Evolutionary conservation across 1,284 basidiomycete species (phyloP), one percentile per base, ranked within the genome.

Genomic region (Austroboletus niveus): DNA sequence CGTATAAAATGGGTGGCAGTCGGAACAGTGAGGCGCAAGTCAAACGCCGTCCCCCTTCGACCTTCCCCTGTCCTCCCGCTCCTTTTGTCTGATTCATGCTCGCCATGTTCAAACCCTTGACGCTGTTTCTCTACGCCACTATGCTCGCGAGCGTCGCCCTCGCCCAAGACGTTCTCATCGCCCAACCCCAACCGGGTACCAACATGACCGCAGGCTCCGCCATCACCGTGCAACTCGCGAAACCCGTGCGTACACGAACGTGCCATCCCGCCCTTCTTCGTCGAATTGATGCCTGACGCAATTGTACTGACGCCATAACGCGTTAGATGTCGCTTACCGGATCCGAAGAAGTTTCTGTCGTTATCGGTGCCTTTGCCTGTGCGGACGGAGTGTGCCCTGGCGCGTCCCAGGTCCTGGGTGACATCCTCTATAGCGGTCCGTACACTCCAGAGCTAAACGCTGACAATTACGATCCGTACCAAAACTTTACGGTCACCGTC

Each of bases 401-500:
- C 12, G 71, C 47, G 60, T 66, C 3, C 8, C 55, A 73, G 11
- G 59, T 59, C 2, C 58, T 82, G 15, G 79, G 78, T 2, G 57
- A 49, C 10, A 56, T 77, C 50, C 65, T 81, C 27, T 81, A 80
- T 62, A 64, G 63, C 15, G 79, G 80, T 6, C 49, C 60, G 0
- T 83, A 70, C 62, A 53, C 66, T 15, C 79, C 79, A 0, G 44
- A 71, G 51, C 4, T n/a, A 4, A 4, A 31, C 31, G 0, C 41
- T 0, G 38, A 32, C n/a, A 66, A 67, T 54, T 63, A 62, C 15
- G 39, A 64, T 14, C 77, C 76, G 12, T 69, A 75, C 61, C 70
- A 81, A 63, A 81, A 81, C 62, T 79, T 80, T 57, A 75, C 75
- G 6, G 69, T 82, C n/a, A 64, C 61, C 5, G 61, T 82, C 29